phyloP scores from a whole-genome alignment of 768 basidiomycete species.

The Cyathus striatus region DNA sequence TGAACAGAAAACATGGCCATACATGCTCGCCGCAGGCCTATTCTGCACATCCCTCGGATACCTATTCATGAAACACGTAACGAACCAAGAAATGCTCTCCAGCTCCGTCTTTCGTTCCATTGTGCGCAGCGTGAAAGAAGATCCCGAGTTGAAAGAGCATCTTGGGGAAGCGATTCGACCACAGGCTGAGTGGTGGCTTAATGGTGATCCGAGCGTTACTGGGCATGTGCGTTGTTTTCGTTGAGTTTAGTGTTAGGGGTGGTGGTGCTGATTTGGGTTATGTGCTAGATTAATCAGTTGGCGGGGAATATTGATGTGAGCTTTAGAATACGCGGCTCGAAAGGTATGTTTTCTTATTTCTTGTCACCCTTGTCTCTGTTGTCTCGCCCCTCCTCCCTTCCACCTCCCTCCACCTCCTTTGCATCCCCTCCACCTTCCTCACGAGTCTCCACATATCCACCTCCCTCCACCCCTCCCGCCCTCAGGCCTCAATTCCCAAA shows the following conservation, averaged over 20 bases:
- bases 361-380: background rate
- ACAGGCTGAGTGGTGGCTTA: slow-evolving; percentile 69
- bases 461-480: too few species aligned
- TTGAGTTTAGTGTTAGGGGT: background rate
- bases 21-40: slow-evolving; percentile 40
- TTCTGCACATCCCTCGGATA: slow-evolving; percentile 62
- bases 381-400: background rate
- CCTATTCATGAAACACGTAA: slow-evolving; percentile 62
- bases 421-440: too few species aligned
- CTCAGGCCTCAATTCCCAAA: too few species aligned
- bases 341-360: slow-evolving; percentile 33
- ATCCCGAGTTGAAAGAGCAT: slow-evolving; percentile 39
- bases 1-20: slow-evolving; percentile 42
- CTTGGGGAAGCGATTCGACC: slow-evolving; percentile 65
- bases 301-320: slow-evolving; percentile 77
- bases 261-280: background rate
- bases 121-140: slow-evolving; percentile 52
- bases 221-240: slow-evolving; percentile 49
- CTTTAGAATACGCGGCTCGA: slow-evolving; percentile 70
- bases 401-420: background rate
- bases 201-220: slow-evolving; percentile 67
- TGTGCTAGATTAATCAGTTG: slow-evolving; percentile 60
- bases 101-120: slow-evolving; percentile 71
- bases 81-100: slow-evolving; percentile 74
- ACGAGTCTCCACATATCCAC: too few species aligned